Evolutionary conservation across 192 early-diverging fungal species (phyloP), one percentile per base, ranked within the genome.

Genomic region (Mortierella claussenii): DNA sequence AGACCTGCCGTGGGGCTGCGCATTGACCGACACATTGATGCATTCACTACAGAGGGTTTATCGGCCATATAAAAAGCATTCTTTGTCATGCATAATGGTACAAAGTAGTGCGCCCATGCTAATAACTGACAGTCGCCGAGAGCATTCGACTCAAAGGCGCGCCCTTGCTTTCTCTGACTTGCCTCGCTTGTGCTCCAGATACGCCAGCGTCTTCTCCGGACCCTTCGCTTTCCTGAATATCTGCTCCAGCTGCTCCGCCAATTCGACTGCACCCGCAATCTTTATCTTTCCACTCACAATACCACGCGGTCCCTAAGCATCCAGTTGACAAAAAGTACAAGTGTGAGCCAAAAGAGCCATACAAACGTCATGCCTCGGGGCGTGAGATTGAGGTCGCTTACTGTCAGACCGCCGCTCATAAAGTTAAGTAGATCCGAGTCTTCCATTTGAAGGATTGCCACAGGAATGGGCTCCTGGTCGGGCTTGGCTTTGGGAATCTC

Each of bases 231-330:
- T 74, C 42, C 27, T 47, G 23, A 74, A 74, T 15, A 74, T 55
- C 33, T 65, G 36, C 17, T 74, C 70, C 32, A 74, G 26, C 1
- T 74, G 70, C 55, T 74, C 70, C 21, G 70, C 70, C 27, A 74
- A 36, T n/a, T 74, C 70, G 37, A 74, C 43, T 12, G 70, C 70
- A 20, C 70, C 70, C 47, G 70, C 70, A 65, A 74, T 74, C 62
- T 74, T 74, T 54, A 74, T 74, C 43, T 47, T 74, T 59, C 70
- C 70, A 27, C 62, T 74, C 26, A 74, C 55, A 26, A 74, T 74
- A 10, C 70, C 70, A 45, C 70, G 70, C 33, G 70, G 50, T 30
- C 70, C 70, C 69, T 71, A 55, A 32, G n/a, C 8, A 42, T 27
- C 43, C n/a, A n/a, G 27, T 43, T 43, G 27, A 1, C 30, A 47